Evolutionary conservation across 768 basidiomycete genomes (phyloP).

Genomic region (Leccinum rimulosum): DNA sequence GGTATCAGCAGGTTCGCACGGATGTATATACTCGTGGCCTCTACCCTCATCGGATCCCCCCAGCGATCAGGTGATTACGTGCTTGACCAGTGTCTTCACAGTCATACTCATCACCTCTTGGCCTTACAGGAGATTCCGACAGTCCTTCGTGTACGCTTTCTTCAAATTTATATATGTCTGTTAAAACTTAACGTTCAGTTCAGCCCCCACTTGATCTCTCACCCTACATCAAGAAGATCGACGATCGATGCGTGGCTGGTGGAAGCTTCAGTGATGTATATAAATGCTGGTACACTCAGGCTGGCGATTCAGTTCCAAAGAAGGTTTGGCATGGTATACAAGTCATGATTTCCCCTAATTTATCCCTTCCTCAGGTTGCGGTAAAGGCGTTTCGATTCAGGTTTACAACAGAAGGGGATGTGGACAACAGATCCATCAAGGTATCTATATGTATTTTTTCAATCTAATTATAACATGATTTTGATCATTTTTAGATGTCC

Average conservation of each 20-base stretch:
- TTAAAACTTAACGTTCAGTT: background rate
- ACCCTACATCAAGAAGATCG: background rate
- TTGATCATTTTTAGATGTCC: background rate
- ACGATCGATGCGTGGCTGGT: constrained; percentile 1
- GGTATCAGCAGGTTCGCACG: background rate
- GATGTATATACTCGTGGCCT: background rate
- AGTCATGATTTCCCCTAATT: background rate
- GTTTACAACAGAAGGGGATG: background rate
- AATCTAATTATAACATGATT: background rate
- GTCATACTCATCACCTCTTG: background rate
- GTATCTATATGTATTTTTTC: background rate
- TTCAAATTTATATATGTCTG: background rate
- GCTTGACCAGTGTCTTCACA: background rate
- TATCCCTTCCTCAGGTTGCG: background rate
- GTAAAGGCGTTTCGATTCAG: background rate
- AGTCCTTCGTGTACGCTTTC: background rate
- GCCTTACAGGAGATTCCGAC: background rate
- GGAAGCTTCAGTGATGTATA: constrained; percentile 20
- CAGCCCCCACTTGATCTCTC: constrained; percentile 10
- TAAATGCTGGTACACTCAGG: constrained; percentile 2
- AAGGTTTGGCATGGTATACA: background rate
- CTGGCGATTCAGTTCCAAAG: background rate
- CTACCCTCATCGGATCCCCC: background rate
- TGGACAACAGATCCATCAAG: background rate
- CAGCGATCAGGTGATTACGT: background rate